A percentile compares a stretch with the other conserved stretches of the same genome.
phyloP scores from a whole-genome alignment of 1,284 basidiomycete species.

The Cryptococcus hybrid region DNA sequence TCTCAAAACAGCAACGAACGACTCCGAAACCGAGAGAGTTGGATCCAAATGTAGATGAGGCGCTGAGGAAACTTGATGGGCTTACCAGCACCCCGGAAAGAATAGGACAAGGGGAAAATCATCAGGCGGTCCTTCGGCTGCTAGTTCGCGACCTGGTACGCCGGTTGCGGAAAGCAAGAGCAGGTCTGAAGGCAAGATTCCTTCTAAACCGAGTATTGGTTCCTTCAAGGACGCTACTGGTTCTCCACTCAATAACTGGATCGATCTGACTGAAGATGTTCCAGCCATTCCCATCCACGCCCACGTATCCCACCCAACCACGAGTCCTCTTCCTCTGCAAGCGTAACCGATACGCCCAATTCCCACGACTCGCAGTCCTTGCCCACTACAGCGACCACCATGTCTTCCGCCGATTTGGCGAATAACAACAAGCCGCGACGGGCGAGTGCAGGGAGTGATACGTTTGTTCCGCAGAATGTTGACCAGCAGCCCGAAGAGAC shows the following conservation, averaged over 20 bases:
- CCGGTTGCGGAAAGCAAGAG: conserved; percentile 48
- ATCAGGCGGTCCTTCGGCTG: conserved; percentile 40
- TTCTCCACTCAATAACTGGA: conserved; percentile 36
- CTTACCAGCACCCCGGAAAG: conserved; percentile 66
- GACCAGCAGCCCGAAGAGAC: conserved; percentile 29
- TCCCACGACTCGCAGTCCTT: conserved; percentile 36
- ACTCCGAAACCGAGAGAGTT: conserved; percentile 19
- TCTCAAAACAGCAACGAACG: neutral
- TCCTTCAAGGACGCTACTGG: conserved; percentile 18
- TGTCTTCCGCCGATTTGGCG: conserved; percentile 59
- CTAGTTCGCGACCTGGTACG: conserved; percentile 70
- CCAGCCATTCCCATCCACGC: conserved; percentile 11
- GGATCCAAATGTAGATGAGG: conserved; percentile 85
- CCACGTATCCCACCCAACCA: conserved; percentile 57
- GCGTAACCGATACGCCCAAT: conserved; percentile 60
- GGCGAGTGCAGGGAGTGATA: conserved; percentile 75
- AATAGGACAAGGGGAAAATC: conserved; percentile 37
- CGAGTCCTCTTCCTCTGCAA: conserved; percentile 86
- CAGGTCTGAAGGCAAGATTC: conserved; percentile 54
- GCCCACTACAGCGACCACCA: conserved; percentile 62
- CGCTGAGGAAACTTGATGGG: conserved; percentile 90
- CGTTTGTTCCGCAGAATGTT: conserved; percentile 54
- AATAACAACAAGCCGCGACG: conserved; percentile 20
- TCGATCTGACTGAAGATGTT: conserved; percentile 29
- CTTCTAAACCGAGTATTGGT: conserved; percentile 15